These are phyloP conservation scores for Noccaea bulbosa DNA, from an alignment of 345 rosid genomes.

Conservation along the genomic window DNA sequence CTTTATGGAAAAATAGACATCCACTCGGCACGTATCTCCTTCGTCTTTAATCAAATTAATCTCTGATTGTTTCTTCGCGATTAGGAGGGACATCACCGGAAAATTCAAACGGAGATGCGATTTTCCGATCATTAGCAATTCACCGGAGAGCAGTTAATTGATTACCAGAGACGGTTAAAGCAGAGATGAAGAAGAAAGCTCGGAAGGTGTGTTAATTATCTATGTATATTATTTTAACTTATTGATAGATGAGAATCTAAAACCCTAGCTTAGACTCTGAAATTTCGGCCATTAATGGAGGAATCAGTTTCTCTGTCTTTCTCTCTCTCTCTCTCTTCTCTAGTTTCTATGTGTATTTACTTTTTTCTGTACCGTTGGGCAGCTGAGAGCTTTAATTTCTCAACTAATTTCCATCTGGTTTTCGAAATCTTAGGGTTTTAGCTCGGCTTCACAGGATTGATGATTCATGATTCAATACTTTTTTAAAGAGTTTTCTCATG, in stretches of 20 bases:
- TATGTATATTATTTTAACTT: neutral
- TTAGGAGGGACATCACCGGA: conserved; percentile 22
- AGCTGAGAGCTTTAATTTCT: conserved; percentile 39
- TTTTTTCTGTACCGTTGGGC: conserved; percentile 33
- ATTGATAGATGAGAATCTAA: neutral
- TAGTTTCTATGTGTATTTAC: conserved; percentile 30
- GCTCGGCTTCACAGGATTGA: conserved; percentile 16
- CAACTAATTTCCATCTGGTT: conserved; percentile 33
- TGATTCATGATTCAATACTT: neutral
- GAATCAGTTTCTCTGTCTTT: conserved; percentile 30
- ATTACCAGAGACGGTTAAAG: neutral
- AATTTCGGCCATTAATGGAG: conserved; percentile 35
- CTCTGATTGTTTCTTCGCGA: conserved; percentile 3
- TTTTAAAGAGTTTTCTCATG: conserved; percentile 11
- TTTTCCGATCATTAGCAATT: neutral
- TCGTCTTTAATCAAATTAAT: conserved; percentile 14
- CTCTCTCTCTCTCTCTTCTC: conserved; percentile 2
- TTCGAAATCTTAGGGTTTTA: conserved; percentile 41
- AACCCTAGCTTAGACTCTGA: conserved; percentile 20
- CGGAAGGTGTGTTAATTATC: conserved; percentile 14
- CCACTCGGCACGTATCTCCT: conserved; percentile 27
- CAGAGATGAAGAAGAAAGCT: conserved; percentile 15
- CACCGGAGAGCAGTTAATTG: neutral
- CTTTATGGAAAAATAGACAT: conserved; percentile 1
- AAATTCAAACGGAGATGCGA: conserved; percentile 19